Percentiles rank a stretch among this genome's conserved stretches.
phyloP scores from a whole-genome alignment of 345 rosid genomes.

The Murraya koenigii region DNA sequence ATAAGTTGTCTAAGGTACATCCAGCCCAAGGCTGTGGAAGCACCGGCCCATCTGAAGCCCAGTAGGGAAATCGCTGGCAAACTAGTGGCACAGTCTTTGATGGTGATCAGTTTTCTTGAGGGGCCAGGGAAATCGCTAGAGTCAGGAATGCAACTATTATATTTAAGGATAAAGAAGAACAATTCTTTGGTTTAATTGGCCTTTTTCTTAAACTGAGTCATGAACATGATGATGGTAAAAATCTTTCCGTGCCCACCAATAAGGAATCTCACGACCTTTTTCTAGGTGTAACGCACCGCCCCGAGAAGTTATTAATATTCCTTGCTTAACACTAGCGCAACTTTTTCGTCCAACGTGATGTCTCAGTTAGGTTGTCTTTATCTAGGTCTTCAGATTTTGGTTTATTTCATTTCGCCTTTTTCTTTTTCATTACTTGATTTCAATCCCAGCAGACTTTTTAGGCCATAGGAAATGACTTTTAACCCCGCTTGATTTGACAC shows the following conservation, averaged over 20 bases:
- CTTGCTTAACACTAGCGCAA: not conserved
- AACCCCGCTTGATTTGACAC: not conserved
- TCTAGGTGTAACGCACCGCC: constrained; percentile 3
- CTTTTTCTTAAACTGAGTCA: not conserved
- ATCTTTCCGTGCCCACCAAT: not conserved
- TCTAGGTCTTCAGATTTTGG: not conserved
- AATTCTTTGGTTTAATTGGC: no score
- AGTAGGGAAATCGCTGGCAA: not conserved
- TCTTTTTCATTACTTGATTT: not conserved
- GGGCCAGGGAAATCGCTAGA: no score
- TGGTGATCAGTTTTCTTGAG: not conserved
- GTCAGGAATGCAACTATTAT: no score
- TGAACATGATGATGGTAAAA: not conserved
- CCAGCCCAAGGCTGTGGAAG: not conserved
- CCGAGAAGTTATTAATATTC: not conserved
- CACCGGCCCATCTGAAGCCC: not conserved
- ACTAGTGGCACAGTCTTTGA: not conserved
- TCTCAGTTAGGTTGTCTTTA: not conserved
- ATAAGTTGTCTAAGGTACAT: not conserved
- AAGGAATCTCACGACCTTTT: not conserved
- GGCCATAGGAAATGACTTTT: not conserved
- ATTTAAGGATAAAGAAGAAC: no score
- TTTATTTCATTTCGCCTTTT: not conserved
- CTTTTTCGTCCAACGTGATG: not conserved
- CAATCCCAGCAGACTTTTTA: not conserved